Percentiles rank a stretch among this genome's conserved stretches.
Conservation (phyloP, 768 basidiomycete genomes). For the Clitopilus hobsonii region DNA sequence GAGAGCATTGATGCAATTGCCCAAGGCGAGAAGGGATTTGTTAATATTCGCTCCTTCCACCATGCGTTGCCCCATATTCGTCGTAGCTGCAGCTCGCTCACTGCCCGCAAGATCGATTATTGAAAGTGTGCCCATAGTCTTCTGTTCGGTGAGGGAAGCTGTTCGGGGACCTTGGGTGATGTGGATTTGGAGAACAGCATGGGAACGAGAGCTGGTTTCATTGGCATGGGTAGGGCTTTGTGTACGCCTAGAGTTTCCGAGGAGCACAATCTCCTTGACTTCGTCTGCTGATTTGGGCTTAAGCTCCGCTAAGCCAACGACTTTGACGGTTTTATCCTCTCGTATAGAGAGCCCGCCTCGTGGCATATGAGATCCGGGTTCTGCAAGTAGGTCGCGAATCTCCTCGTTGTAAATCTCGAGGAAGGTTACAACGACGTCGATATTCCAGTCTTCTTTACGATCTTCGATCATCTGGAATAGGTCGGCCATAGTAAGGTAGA, state of each 20-base stretch:
- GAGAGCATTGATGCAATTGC: conserved; percentile 97
- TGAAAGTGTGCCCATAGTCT: conserved; percentile 86
- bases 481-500: conserved; percentile 96
- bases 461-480: conserved; percentile 92
- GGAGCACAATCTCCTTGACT: conserved; percentile 89
- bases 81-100: conserved; percentile 93
- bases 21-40: conserved; percentile 93
- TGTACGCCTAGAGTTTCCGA: conserved; percentile 84
- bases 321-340: conserved; percentile 91
- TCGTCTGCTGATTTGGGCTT: conserved; percentile 82
- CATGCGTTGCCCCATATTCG: conserved; percentile 97
- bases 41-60: conserved; percentile 99
- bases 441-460: conserved; percentile 76
- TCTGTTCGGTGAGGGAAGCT: conserved; percentile 75
- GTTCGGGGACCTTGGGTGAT: conserved; percentile 85
- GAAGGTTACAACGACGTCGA: conserved; percentile 90
- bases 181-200: conserved; percentile 96
- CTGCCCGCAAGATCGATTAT: conserved; percentile 98
- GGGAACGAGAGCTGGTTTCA: conserved; percentile 93
- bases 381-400: conserved; percentile 90
- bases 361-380: conserved; percentile 54
- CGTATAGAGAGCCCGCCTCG: conserved; percentile 90
- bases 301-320: conserved; percentile 79
- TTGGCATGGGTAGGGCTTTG: conserved; percentile 96
- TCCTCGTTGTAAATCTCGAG: conserved; percentile 99